phyloP scores from a whole-genome alignment of 129 eudicot genomes.

The Arctium lappa region DNA sequence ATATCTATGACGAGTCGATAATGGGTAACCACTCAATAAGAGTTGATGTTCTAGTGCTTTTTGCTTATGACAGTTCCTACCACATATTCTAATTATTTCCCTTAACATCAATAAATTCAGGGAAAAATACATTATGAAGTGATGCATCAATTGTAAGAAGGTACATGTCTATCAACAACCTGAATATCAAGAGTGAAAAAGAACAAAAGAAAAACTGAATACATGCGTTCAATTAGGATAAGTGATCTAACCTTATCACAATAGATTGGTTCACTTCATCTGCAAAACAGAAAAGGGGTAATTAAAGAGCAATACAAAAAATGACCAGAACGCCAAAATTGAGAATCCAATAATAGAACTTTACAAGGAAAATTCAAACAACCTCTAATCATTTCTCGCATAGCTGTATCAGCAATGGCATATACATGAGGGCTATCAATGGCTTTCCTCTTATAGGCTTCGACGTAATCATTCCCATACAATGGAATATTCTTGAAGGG shows the following conservation, averaged over 20 bases:
- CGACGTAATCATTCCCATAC: slow-evolving; percentile 64
- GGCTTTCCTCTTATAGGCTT: slow-evolving; percentile 59
- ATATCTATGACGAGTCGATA: background rate
- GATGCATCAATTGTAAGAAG: background rate
- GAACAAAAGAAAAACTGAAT: background rate
- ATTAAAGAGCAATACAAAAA: background rate
- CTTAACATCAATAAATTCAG: background rate
- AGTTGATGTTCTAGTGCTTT: background rate
- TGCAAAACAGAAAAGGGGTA: slow-evolving; percentile 22
- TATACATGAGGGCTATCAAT: slow-evolving; percentile 85
- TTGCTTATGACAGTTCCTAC: background rate
- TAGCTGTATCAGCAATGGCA: slow-evolving; percentile 84
- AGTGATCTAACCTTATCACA: slow-evolving; percentile 66
- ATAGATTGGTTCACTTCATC: slow-evolving; percentile 96
- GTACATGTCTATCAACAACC: background rate
- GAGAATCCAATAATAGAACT: background rate
- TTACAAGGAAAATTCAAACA: background rate
- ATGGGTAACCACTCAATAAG: background rate
- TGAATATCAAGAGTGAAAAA: background rate
- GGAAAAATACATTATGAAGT: background rate
- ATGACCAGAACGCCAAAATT: slow-evolving; percentile 2
- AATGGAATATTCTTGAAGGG: slow-evolving; percentile 72
- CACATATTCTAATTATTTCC: background rate
- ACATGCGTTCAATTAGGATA: background rate
- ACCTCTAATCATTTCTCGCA: slow-evolving; percentile 85